Evolutionary conservation across 768 basidiomycete species (phyloP), one percentile per base, ranked within the genome.

Genomic region (Mycena vitilis): DNA sequence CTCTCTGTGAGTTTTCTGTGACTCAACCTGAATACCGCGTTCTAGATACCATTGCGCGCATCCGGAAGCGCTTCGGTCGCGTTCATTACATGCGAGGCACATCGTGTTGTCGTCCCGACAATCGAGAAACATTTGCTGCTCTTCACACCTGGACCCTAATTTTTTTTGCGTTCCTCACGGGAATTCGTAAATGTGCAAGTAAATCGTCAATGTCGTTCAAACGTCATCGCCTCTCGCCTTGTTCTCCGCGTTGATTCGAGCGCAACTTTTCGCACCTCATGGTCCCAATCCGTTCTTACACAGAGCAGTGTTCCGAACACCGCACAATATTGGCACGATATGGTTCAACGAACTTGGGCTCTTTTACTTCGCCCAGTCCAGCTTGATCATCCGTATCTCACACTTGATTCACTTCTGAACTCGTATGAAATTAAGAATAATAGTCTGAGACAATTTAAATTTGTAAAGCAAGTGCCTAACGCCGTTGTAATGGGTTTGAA

Each of bases 281-380:
- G 77, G 10, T 87, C 75, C 94, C 94, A 95, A 76, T 95, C 84
- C 5, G 91, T 87, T 25, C 79, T 75, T 18, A 93, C 42, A 56
- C 84, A 87, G 2, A 89, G 72, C 74, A 81, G 83, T 2, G 87
- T 83, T 4, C 91, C 90, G 18, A 88, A 75, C 10, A 84, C 76
- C 0, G 89, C 80, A 52, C 83, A 81, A 78, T 90, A 89, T n/a
- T n/a, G n/a, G n/a, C n/a, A n/a, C n/a, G n/a, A n/a, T n/a, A n/a
- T n/a, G n/a, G n/a, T n/a, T n/a, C n/a, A n/a, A n/a, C n/a, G n/a
- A n/a, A n/a, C n/a, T n/a, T n/a, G n/a, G n/a, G n/a, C n/a, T n/a
- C n/a, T n/a, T n/a, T n/a, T n/a, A n/a, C n/a, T n/a, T n/a, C n/a
- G n/a, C n/a, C n/a, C n/a, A n/a, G n/a, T n/a, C n/a, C n/a, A n/a